Evolutionary conservation across 2,329 filamentous ascomycete species (phyloP).

Genomic region (Aspergillus carbonarius): DNA sequence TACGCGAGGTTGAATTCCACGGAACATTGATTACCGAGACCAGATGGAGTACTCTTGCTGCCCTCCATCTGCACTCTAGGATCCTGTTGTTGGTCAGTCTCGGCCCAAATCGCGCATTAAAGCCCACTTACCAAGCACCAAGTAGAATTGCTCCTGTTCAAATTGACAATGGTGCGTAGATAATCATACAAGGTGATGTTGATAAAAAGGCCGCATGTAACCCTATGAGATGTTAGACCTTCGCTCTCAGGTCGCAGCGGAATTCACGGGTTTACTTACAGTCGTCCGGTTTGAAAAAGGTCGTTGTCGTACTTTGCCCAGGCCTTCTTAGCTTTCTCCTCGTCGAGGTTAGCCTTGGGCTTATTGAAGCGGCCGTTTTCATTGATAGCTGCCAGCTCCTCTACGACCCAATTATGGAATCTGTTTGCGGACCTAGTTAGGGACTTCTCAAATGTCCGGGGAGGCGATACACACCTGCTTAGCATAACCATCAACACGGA

Average conservation of each 20-base stretch:
- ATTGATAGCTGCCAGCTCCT: conserved; percentile 80
- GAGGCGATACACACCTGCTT: conserved; percentile 30
- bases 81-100: conserved; percentile 47
- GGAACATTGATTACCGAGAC: conserved; percentile 78
- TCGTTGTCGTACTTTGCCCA: conserved; percentile 75
- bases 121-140: conserved; percentile 62
- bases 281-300: conserved; percentile 72
- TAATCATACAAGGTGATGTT: conserved; percentile 79
- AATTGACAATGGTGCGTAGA: conserved; percentile 72
- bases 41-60: conserved; percentile 62
- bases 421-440: conserved; percentile 9
- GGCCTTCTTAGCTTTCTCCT: conserved; percentile 49
- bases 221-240: conserved; percentile 31
- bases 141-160: conserved; percentile 69
- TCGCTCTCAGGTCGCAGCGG: too few relatives aligned
- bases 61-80: conserved; percentile 68
- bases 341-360: conserved; percentile 53
- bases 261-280: conserved; percentile 38
- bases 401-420: conserved; percentile 85
- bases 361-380: conserved; percentile 75
- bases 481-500: conserved; percentile 74
- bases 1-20: conserved; percentile 89
- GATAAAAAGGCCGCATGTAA: conserved; percentile 73
- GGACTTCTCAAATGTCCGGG: background rate
- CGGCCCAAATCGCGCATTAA: too few relatives aligned